Evolutionary conservation across 1,284 basidiomycete genomes (phyloP).

Genomic region (Pseudozyma flocculosa): DNA sequence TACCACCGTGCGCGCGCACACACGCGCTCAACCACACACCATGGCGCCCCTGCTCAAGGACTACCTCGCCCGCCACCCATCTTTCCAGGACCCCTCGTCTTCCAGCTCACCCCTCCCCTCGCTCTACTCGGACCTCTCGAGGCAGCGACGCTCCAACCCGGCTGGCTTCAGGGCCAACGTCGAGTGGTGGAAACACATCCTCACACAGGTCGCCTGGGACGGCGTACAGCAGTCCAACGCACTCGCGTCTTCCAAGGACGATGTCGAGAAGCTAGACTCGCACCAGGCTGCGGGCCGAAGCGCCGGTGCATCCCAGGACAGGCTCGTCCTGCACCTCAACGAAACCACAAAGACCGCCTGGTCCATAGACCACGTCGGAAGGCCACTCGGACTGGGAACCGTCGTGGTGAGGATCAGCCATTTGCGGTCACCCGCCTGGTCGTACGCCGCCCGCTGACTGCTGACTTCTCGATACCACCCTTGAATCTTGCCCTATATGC

Average conservation of each 20-base stretch:
- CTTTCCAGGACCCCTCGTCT: conserved; percentile 17
- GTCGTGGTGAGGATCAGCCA: conserved; percentile 66
- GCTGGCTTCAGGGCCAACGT: conserved; percentile 77
- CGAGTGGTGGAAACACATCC: conserved; percentile 78
- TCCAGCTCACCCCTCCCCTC: conserved; percentile 65
- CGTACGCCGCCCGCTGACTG: too few species aligned
- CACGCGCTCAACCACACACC: background rate
- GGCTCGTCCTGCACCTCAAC: conserved; percentile 69
- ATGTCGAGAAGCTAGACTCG: too few species aligned
- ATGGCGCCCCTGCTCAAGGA: conserved; percentile 1
- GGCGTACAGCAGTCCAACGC: conserved; percentile 17
- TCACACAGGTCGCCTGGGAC: conserved; percentile 66
- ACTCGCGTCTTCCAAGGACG: too few species aligned
- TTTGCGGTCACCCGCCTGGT: background rate
- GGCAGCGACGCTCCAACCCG: conserved; percentile 80
- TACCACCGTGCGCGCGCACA: too few species aligned
- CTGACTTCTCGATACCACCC: too few species aligned
- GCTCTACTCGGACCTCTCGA: conserved; percentile 82
- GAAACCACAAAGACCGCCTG: conserved; percentile 23
- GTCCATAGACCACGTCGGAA: conserved; percentile 64
- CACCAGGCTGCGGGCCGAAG: too few species aligned
- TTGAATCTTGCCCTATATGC: too few species aligned
- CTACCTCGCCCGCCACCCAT: conserved; percentile 23
- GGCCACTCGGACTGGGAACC: conserved; percentile 76
- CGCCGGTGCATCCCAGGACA: too few species aligned